Evolutionary conservation across 176 grass and related monocot genomes (phyloP), one percentile per base, ranked within the genome.

Genomic region (barley (Hordeum vulgare)): DNA sequence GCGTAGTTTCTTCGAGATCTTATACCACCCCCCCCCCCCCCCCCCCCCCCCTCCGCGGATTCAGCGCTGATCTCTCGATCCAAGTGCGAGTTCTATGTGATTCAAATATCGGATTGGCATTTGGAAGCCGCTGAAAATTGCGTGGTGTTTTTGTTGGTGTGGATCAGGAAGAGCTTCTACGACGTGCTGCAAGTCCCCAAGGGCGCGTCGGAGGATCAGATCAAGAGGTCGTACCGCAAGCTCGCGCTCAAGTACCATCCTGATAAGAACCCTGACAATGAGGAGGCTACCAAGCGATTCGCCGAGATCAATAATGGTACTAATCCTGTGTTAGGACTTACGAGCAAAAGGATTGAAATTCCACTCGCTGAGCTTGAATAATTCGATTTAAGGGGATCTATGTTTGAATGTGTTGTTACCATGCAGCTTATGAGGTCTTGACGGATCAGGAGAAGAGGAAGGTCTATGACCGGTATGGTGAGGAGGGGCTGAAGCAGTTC

Each of bases 241-340:
- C 96, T 99, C 61, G 96, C 96, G 2, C 49, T 99, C 28, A 95
- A 96, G 86, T 99, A 99, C n/a, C 96, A 99, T 83, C 96, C 96
- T 0, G 96, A 99, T 60, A 99, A 99, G 84, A 99, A 99, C 49
- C 93, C 89, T 20, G 77, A 88, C 68, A 96, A 99, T 37, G 93
- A 99, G 81, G 96, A 99, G 91, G 93, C 96, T 13, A 99, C 57
- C 89, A 99, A 92, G 83, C 89, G 75, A 28, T 99, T 99, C 33
- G 60, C 96, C 4, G 96, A 99, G 85, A 99, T 99, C 80, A 99
- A 88, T 64, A 99, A 99, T 13, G 96, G 96, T 99, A 89, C 49
- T 57, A 6, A 4, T n/a, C 59, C 29, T 42, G 62, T 74, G 51
- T 75, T 41, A 40, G n/a, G 9, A n/a, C n/a, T n/a, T n/a, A n/a